Base-by-base conservation (phyloP, 768 basidiomycete species). In the Kwoniella bestiolae region DNA sequence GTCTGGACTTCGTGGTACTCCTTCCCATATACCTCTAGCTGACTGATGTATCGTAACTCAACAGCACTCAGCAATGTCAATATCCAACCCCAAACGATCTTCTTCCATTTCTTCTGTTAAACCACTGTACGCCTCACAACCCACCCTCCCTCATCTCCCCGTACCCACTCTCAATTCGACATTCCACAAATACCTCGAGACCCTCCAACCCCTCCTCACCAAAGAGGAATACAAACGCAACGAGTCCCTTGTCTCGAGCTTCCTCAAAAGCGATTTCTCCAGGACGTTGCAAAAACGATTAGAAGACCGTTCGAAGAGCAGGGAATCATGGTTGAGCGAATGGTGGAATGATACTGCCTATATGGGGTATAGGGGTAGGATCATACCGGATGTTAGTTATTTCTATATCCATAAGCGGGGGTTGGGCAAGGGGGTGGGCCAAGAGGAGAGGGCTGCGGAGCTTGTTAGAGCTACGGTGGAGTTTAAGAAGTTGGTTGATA, bases 281-380 rank as follows among this genome's bases (percentile, higher is more conserved):
- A 84, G 85, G 16, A 86, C 87, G 61, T 85, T 98, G 12, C 95
- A 98, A 82, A 80, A 83, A 35, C 85, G 96, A 2, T 85, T 98
- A 34, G 85, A 91, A 76, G 84, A 86, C 23, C 86, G 94, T 1
- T 92, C 93, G 18, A 65, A 87, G 26, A 77, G 69, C 16, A 85
- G 83, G 49, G 83, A 85, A 38, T 94, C 86, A 83, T 99, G 96
- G 96, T 85, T 99, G n/a, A 86, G 86, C 51, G 92, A 95, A 56
- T 99, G 96, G 96, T 99, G 95, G 95, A 94, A 98, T 82, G 92
- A 96, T 35, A 86, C 81, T 4, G 94, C 94, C 0, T 97, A 96
- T 75, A 84, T 94, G 72, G 85, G 87, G 4, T 97, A 94, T 78
- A 84, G 94, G 57, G 94, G 95, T 73, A 88, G 94, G 1, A 91